A percentile compares a stretch with the other conserved stretches of the same genome.
These are phyloP conservation scores for Bolboschoenus planiculmis DNA, from an alignment of 176 grass and related monocot genomes.

Conservation along the genomic window DNA sequence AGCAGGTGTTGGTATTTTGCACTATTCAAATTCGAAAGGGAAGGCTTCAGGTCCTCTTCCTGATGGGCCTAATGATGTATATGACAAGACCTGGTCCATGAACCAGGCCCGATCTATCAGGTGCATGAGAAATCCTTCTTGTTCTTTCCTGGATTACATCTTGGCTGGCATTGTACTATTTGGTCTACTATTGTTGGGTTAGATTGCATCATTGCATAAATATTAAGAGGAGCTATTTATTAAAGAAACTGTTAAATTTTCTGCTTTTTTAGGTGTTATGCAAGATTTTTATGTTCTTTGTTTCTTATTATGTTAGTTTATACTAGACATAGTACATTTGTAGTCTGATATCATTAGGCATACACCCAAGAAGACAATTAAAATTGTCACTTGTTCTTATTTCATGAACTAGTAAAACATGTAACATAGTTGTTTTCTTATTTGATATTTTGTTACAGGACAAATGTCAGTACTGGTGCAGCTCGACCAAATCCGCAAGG, in stretches of 20 bases:
- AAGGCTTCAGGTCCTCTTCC: constrained; percentile 84
- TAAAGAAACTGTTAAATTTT: not conserved
- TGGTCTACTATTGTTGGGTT: not conserved
- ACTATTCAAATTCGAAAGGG: constrained; percentile 87
- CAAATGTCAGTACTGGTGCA: constrained; percentile 75
- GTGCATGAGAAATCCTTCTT: constrained; percentile 24
- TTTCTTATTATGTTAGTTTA: not conserved
- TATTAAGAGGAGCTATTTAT: not conserved
- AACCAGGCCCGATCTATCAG: constrained; percentile 93
- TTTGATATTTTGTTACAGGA: constrained; percentile 34
- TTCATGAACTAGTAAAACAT: not conserved
- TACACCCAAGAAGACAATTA: not conserved
- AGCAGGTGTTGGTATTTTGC: constrained; percentile 76
- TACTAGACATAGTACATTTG: not conserved
- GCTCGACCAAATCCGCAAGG: constrained; percentile 96
- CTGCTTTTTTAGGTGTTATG: not conserved
- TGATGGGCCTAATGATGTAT: constrained; percentile 79
- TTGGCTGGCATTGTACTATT: no score
- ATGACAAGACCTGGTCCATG: constrained; percentile 89
- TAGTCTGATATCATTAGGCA: not conserved
- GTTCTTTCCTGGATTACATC: not conserved
- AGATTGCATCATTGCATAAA: not conserved
- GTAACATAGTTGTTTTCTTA: not conserved
- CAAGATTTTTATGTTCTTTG: not conserved
- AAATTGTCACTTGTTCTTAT: not conserved